Evolutionary conservation across 1,284 basidiomycete genomes (phyloP).

Genomic region (Microbotryum lychnidis-dioicae): DNA sequence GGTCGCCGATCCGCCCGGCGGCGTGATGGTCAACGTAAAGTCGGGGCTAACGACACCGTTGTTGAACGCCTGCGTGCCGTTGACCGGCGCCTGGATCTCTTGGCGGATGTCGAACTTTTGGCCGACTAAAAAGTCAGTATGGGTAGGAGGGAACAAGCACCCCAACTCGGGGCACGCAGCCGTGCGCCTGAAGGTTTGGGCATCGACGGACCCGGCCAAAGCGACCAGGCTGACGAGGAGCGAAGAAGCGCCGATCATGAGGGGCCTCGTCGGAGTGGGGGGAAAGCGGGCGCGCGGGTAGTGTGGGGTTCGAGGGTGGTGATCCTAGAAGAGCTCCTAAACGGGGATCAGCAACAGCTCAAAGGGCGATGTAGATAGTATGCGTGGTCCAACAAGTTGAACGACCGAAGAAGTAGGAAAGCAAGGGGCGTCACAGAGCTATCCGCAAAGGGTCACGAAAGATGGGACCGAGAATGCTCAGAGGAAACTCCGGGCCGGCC

Average conservation of each 20-base stretch:
- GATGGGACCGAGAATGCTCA: too few relatives aligned
- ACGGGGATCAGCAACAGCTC: too few relatives aligned
- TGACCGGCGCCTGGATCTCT: constrained; percentile 44
- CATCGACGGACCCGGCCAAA: constrained; percentile 31
- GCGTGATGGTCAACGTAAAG: constrained; percentile 38
- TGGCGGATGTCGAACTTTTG: constrained; percentile 40
- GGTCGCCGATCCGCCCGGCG: too few relatives aligned
- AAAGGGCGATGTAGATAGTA: too few relatives aligned
- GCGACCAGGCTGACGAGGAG: not conserved
- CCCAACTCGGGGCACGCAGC: constrained; percentile 32
- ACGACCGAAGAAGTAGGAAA: too few relatives aligned
- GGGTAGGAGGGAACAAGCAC: constrained; percentile 24
- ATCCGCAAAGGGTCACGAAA: too few relatives aligned
- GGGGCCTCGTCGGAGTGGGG: not conserved
- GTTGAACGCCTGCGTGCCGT: constrained; percentile 43
- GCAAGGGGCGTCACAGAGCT: too few relatives aligned
- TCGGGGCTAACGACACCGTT: constrained; percentile 37
- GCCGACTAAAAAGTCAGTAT: constrained; percentile 31
- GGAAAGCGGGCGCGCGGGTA: not conserved
- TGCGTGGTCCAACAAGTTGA: too few relatives aligned
- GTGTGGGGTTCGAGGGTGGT: too few relatives aligned
- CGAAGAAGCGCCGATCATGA: not conserved
- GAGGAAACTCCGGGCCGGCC: too few relatives aligned
- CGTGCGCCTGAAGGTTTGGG: constrained; percentile 41
- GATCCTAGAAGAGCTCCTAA: too few relatives aligned